Base-by-base conservation (phyloP, 2,329 filamentous ascomycete species). In the Sarocladiaceae sp. region DNA sequence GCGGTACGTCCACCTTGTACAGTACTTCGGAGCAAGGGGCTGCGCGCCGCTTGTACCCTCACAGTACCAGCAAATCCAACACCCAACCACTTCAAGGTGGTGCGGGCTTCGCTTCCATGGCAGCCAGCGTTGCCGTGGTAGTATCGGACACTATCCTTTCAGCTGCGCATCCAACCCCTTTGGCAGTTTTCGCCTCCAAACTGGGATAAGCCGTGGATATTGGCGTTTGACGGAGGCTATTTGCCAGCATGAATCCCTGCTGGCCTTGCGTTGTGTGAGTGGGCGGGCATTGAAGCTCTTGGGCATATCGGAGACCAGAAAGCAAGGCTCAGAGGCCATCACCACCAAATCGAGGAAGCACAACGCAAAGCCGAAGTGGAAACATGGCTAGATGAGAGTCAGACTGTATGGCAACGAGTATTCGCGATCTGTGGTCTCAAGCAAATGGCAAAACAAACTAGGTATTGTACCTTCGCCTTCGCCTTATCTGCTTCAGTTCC, bases 61-160 rank as follows among this genome's bases (percentile, higher is more conserved):
- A 71, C 69, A 71, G 69, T 70, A 70, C 66, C 65, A 53, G 59
- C 55, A 60, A 59, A 57, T 57, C n/a, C 28, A 22, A 48, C 15
- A 20, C n/a, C 28, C 44, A 46, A 46, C 23, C 25, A 17, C 22
- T 33, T 17, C 25, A 22, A 23, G 28, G 23, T 29, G 22, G 40
- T 29, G 18, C 26, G 31, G 44, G 44, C 44, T 33, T 48, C 44
- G 44, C 44, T 48, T 48, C 44, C 28, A 23, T 23, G 20, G 40
- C 22, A 44, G 22, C 23, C 17, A 44, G 20, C 40, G 40, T 28
- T 44, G 40, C 40, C 44, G 44, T 48, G 44, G 44, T 48, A 13
- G 44, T 48, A 48, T 48, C 28, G 26, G 28, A n/a, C 23, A 31
- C 15, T 33, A 8, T 48, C 26, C 44, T 33, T 18, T 33, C 40